Conservation (phyloP, 805 yeast species). For the Candida jianshihensis region DNA sequence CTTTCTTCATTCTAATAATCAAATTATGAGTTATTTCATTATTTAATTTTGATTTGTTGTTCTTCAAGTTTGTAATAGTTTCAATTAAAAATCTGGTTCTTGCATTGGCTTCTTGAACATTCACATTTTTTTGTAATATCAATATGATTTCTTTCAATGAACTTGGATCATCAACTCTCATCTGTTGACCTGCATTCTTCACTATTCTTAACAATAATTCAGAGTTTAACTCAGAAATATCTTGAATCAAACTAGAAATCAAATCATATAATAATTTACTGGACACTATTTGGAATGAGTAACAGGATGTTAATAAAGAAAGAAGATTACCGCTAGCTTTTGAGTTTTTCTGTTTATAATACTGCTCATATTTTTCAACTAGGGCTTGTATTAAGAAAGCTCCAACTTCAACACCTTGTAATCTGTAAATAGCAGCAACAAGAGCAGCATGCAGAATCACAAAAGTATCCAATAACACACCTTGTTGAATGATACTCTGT, state of each 20-base stretch:
- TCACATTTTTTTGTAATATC: slow-evolving; percentile 37
- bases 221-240: slow-evolving; percentile 63
- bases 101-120: slow-evolving; percentile 36
- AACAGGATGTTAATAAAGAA: slow-evolving; percentile 70
- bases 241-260: slow-evolving; percentile 43
- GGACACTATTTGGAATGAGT: slow-evolving; percentile 69
- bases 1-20: slow-evolving; percentile 54
- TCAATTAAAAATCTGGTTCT: slow-evolving; percentile 82
- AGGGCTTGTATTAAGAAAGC: slow-evolving; percentile 75
- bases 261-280: slow-evolving; percentile 74
- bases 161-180: slow-evolving; percentile 85
- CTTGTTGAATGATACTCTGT: slow-evolving; percentile 57
- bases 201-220: slow-evolving; percentile 71
- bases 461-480: slow-evolving; percentile 69
- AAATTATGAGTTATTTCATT: slow-evolving; percentile 47
- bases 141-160: slow-evolving; percentile 75
- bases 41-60: slow-evolving; percentile 62
- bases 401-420: slow-evolving; percentile 85
- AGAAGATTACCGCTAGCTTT: slow-evolving; percentile 59
- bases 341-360: slow-evolving; percentile 31
- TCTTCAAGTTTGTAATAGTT: slow-evolving; percentile 76
- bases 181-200: slow-evolving; percentile 71
- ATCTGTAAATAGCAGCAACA: slow-evolving; percentile 63
- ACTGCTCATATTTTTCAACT: slow-evolving; percentile 60
- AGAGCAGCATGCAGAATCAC: slow-evolving; percentile 74